A percentile compares a stretch with the other conserved stretches of the same genome.
These are phyloP conservation scores for Phlebopus sp. DNA, from an alignment of 1,284 basidiomycete genomes.

Conservation along the genomic window DNA sequence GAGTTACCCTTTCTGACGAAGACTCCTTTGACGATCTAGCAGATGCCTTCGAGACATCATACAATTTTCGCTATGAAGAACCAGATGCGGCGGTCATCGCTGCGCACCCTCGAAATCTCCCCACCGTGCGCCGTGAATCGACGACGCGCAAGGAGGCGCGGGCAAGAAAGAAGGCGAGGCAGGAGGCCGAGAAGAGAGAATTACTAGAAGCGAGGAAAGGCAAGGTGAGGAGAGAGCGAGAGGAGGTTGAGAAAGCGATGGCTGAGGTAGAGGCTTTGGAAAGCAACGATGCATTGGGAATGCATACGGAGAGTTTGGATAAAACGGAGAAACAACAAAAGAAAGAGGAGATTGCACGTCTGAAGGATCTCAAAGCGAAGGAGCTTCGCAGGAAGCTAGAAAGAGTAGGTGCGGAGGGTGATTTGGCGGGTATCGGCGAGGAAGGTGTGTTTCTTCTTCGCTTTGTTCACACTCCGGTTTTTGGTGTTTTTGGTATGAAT, in stretches of 20 bases:
- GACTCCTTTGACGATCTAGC: conserved; percentile 70
- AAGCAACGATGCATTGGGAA: background rate
- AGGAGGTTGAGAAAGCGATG: conserved; percentile 20
- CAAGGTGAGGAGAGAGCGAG: conserved; percentile 73
- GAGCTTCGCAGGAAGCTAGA: conserved; percentile 79
- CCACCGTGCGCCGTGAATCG: conserved; percentile 75
- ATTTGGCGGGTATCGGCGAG: conserved; percentile 37
- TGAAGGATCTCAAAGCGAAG: conserved; percentile 83
- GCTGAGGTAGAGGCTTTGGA: conserved; percentile 4
- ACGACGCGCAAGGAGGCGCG: conserved; percentile 81
- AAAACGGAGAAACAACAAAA: conserved; percentile 40
- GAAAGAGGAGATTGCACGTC: conserved; percentile 75
- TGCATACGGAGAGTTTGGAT: conserved; percentile 5
- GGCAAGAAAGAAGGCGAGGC: conserved; percentile 70
- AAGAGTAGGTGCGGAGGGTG: conserved; percentile 66
- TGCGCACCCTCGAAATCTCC: conserved; percentile 75
- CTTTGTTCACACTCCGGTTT: background rate
- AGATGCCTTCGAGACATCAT: conserved; percentile 78
- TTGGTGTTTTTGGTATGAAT: no score
- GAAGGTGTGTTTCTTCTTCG: conserved; percentile 38
- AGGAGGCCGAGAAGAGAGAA: conserved; percentile 75
- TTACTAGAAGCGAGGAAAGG: conserved; percentile 83
- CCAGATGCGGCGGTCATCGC: conserved; percentile 74
- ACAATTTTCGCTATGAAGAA: conserved; percentile 95
- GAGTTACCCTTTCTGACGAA: conserved; percentile 38